These are phyloP conservation scores for Microsporum canis DNA, from an alignment of 2,329 filamentous ascomycete genomes.

Conservation along the genomic window DNA sequence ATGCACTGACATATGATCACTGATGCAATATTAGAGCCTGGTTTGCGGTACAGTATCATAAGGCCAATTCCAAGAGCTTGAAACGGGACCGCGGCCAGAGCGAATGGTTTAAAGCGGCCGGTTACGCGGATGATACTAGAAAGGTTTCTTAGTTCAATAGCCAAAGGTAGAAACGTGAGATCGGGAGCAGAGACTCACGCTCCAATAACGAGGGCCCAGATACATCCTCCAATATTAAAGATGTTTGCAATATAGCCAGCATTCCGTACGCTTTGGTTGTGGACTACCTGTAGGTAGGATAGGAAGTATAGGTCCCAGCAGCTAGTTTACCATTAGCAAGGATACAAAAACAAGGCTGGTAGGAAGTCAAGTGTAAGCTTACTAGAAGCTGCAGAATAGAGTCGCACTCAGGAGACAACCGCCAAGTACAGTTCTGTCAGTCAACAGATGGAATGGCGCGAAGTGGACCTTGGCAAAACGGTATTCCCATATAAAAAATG, in stretches of 20 bases:
- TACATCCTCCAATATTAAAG: constrained; percentile 41
- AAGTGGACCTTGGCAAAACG: constrained; percentile 41
- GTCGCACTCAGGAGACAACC: constrained; percentile 39
- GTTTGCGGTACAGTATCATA: constrained; percentile 43
- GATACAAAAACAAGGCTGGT: background rate
- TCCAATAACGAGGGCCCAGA: constrained; percentile 38
- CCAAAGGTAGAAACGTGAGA: background rate
- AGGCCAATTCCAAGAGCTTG: constrained; percentile 40
- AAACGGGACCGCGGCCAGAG: constrained; percentile 39
- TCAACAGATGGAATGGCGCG: constrained; percentile 44
- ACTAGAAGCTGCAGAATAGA: constrained; percentile 39
- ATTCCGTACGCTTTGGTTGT: constrained; percentile 30
- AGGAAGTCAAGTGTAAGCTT: background rate
- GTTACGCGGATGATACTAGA: constrained; percentile 34
- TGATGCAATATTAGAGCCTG: constrained; percentile 35
- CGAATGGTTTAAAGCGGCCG: constrained; percentile 40
- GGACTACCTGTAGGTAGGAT: constrained; percentile 44
- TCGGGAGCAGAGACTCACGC: constrained; percentile 13
- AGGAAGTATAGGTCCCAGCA: constrained; percentile 44
- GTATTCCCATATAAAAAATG: constrained; percentile 45
- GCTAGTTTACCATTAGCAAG: constrained; percentile 11
- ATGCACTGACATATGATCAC: constrained; percentile 44
- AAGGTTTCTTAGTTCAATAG: background rate
- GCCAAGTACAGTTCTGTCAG: constrained; percentile 40
- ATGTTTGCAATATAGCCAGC: constrained; percentile 37